A percentile compares a stretch with the other conserved stretches of the same genome.
Evolutionary conservation across 176 grass and related monocot genomes (phyloP).

Genomic region (Elymus sibiricus): DNA sequence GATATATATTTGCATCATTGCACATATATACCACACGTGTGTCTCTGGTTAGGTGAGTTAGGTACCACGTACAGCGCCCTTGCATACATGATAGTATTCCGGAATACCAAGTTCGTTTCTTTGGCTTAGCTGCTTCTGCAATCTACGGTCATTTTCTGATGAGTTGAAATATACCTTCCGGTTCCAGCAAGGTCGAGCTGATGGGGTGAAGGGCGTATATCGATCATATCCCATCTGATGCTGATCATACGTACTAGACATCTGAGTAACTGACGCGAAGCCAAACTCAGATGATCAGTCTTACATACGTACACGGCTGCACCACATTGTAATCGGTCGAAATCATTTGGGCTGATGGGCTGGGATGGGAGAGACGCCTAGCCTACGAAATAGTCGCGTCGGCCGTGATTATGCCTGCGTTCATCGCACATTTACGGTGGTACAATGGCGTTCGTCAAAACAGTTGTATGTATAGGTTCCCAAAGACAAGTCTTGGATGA

Average conservation of each 20-base stretch:
- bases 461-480: not conserved
- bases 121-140: not conserved
- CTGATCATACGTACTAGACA: not conserved
- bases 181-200: not conserved
- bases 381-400: not conserved
- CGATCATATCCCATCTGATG: constrained; percentile 3
- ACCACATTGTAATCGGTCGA: not conserved
- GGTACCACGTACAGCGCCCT: constrained; percentile 2
- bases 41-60: constrained; percentile 42
- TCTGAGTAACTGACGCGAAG: not conserved
- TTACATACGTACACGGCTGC: constrained; percentile 17
- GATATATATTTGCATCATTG: not conserved
- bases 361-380: not conserved
- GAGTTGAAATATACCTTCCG: constrained; percentile 5
- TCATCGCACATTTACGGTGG: not conserved
- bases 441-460: not conserved
- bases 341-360: not conserved
- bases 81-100: not conserved
- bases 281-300: constrained; percentile 3
- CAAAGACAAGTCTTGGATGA: too few species aligned
- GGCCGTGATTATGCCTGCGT: too few species aligned
- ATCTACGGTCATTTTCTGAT: constrained; percentile 15
- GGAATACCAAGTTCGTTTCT: not conserved
- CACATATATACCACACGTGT: not conserved
- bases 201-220: not conserved